These are phyloP conservation scores for Ascochyta clinopodiicola DNA, from an alignment of 2,329 filamentous ascomycete species.

Conservation along the genomic window DNA sequence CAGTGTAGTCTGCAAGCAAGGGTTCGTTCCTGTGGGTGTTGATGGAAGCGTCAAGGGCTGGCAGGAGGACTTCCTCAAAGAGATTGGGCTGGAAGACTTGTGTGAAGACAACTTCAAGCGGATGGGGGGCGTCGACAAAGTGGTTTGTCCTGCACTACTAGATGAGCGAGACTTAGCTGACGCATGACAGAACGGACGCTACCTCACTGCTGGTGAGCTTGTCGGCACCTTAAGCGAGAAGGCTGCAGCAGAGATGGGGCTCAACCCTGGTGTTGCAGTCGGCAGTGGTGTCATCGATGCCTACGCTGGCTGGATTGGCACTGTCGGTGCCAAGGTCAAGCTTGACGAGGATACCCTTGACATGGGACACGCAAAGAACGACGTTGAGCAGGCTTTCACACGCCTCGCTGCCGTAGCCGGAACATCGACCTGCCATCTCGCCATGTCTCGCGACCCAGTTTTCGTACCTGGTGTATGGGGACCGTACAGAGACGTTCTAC, in stretches of 20 bases:
- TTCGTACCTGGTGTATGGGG: constrained; percentile 98
- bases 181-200: constrained; percentile 83
- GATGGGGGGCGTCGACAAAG: constrained; percentile 91
- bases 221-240: constrained; percentile 85
- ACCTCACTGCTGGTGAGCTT: constrained; percentile 88
- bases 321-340: constrained; percentile 94
- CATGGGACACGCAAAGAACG: constrained; percentile 73
- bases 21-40: constrained; percentile 93
- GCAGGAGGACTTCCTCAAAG: constrained; percentile 91
- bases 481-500: constrained; percentile 90
- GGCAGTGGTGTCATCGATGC: constrained; percentile 98
- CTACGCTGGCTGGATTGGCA: constrained; percentile 98
- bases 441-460: constrained; percentile 90
- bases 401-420: constrained; percentile 93
- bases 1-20: constrained; percentile 96
- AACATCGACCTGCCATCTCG: constrained; percentile 95
- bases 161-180: constrained; percentile 39
- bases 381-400: constrained; percentile 90
- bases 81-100: constrained; percentile 86
- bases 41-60: constrained; percentile 97
- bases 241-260: constrained; percentile 81
- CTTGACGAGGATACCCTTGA: constrained; percentile 72
- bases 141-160: constrained; percentile 69
- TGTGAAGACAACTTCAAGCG: constrained; percentile 86
- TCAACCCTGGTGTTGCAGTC: constrained; percentile 86